Base-by-base conservation (phyloP, 805 yeast species). In the Groenewaldozyma tartarivorans region DNA sequence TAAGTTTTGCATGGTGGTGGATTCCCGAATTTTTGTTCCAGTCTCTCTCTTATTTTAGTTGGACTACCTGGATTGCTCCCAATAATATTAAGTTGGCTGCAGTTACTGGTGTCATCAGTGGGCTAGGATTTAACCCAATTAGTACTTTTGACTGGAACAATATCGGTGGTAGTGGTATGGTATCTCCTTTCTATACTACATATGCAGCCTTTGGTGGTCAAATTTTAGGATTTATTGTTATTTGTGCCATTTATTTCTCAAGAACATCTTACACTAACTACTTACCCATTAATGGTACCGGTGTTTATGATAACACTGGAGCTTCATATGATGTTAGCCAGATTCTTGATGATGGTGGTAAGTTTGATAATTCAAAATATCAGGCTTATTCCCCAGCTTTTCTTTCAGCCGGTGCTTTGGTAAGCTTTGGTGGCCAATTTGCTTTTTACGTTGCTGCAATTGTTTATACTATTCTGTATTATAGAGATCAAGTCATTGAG, bases 371-470 rank as follows among this genome's bases (percentile, higher is more conserved):
- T 66, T 44, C 50, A 53, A 20, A 63, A 3, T 79, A 79, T 57
- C 57, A 71, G 50, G 56, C 59, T 7, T 79, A 79, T 60, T 79
- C 85, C 1, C 81, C 83, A 5, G 85, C 86, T 5, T 79, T 70
- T 57, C 76, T 75, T 52, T 55, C 75, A 22, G 83, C 85, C 4
- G 82, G 50, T n/a, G 36, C 44, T 24, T 40, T 48, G 38, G 46
- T 48, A 5, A 53, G 66, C 17, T 77, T 77, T 51, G 81, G 82
- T 18, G 70, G 78, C 0, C 68, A 63, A 49, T 76, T 75, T 54
- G 71, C 72, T 26, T 55, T 73, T 36, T 75, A 74, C 49, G 80
- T 83, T 4, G 69, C 76, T 50, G 66, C 75, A 17, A 67, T 77
- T 16, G 53, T 71, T 0, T 74, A 74, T 52, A 39, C 52, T 18